Conservation (phyloP, 2,329 filamentous ascomycete species). For the Fusarium staphyleae region DNA sequence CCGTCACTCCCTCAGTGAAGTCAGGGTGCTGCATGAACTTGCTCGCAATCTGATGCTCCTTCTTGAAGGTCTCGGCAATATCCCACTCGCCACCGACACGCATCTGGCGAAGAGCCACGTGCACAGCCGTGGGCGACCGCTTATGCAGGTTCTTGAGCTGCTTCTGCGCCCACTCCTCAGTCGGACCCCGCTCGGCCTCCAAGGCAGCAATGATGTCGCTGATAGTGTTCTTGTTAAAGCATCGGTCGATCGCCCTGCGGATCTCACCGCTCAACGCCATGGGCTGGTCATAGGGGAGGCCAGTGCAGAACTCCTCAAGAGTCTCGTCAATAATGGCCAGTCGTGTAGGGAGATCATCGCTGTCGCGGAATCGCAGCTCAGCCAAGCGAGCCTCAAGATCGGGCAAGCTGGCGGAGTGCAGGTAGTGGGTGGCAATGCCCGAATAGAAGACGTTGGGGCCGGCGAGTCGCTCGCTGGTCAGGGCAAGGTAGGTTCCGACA, state of each 20-base stretch:
- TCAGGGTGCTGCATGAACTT: slow-evolving; percentile 92
- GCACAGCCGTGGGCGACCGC: slow-evolving; percentile 85
- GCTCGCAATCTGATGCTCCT: slow-evolving; percentile 83
- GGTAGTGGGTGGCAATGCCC: slow-evolving; percentile 93
- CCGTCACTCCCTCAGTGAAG: slow-evolving; percentile 90
- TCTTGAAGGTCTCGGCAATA: slow-evolving; percentile 84
- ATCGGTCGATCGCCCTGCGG: slow-evolving; percentile 83
- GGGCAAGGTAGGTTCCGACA: slow-evolving; percentile 88
- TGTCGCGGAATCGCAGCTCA: slow-evolving; percentile 88
- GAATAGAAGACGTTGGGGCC: slow-evolving; percentile 89
- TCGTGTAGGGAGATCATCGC: slow-evolving; percentile 67
- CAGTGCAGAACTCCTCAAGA: slow-evolving; percentile 90
- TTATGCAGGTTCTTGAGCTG: slow-evolving; percentile 77
- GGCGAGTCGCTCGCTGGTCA: slow-evolving; percentile 84
- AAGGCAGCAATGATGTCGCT: slow-evolving; percentile 75
- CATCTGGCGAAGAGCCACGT: slow-evolving; percentile 86
- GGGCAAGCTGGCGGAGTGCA: slow-evolving; percentile 87
- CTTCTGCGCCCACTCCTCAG: slow-evolving; percentile 77
- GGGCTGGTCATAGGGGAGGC: slow-evolving; percentile 77
- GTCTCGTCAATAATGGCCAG: slow-evolving; percentile 80
- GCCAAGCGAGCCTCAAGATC: slow-evolving; percentile 84
- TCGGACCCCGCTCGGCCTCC: slow-evolving; percentile 57
- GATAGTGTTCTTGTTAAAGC: slow-evolving; percentile 73
- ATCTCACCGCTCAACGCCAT: slow-evolving; percentile 72
- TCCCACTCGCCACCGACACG: slow-evolving; percentile 76